Evolutionary conservation across 2,329 filamentous ascomycete genomes (phyloP), one percentile per base, ranked within the genome.

Genomic region (Xylariaceae sp.): DNA sequence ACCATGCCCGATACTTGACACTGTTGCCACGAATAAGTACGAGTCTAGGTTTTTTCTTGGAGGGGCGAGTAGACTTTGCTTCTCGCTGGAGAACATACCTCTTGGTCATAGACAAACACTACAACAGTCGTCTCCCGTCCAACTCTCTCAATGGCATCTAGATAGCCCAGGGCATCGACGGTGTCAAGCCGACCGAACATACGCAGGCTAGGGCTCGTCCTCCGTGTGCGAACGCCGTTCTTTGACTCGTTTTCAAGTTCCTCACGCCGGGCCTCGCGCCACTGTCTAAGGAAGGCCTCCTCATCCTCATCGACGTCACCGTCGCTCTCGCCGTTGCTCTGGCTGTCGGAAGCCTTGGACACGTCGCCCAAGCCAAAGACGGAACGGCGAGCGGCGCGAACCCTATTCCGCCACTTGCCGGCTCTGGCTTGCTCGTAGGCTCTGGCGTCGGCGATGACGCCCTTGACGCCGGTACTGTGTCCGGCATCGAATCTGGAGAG

Each of bases 81-180:
- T 11, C 11, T 11, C 6, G 22, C 11, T 11, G 30, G 30, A 13
- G 16, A 17, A 32, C 12, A 17, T 32, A 32, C 30, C 30, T 32
- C 78, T 47, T 87, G 78, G 59, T 96, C 89, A 64, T 89, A 93
- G 51, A 98, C 89, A 67, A 91, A 94, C 19, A 98, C 93, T 2
- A 96, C 85, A 2, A 97, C 90, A 3, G 86, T 78, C 0, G 88
- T 91, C 35, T 91, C 87, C 36, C 82, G 68, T 30, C 81, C 74
- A 4, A 91, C 88, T 66, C 89, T 93, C 68, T 98, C 93, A 53
- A 97, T 89, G 41, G 91, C 90, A 64, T 97, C 90, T n/a, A 98
- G 76, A 57, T 95, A 98, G 15, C 90, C 93, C 50, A 85, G 72
- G 7, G 89, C 91, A 69, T 97, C 90, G 1, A 97, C 93, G 44